Conservation (phyloP, 208 protist species). For the Acanthamoeba healyi region DNA sequence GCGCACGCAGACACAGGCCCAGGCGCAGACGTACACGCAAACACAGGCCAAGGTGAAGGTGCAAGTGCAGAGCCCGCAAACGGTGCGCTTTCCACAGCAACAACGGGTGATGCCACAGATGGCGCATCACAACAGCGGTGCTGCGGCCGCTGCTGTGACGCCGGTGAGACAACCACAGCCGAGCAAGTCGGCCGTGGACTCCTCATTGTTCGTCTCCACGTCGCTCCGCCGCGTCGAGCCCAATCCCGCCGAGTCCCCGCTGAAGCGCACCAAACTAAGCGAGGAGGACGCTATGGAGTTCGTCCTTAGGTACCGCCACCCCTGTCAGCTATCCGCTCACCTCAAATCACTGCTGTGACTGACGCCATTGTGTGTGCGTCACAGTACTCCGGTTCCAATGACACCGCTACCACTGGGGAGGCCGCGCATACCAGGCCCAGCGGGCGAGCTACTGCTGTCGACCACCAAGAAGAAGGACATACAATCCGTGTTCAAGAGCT, state of each 20-base stretch:
- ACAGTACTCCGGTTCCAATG: background rate
- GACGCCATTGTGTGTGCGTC: too few species aligned
- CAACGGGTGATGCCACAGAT: background rate
- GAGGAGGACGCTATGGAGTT: background rate
- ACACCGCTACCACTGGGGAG: background rate
- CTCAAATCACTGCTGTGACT: background rate
- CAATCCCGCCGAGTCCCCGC: slow-evolving; percentile 26
- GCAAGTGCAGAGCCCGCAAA: background rate
- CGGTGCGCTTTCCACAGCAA: background rate
- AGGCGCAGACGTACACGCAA: too few species aligned
- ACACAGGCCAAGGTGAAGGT: background rate
- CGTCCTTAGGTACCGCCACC: background rate
- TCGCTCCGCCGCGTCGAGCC: background rate
- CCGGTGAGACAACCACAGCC: background rate
- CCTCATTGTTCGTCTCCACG: background rate
- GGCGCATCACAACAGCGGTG: background rate
- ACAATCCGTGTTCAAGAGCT: background rate
- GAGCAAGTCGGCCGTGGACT: background rate
- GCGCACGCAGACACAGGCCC: too few species aligned
- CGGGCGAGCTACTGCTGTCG: slow-evolving; percentile 42
- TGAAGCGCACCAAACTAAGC: slow-evolving; percentile 61
- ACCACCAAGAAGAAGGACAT: background rate
- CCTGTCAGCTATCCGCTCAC: too few species aligned
- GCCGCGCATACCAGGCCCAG: slow-evolving; percentile 58
- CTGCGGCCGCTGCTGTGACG: background rate